phyloP scores from a whole-genome alignment of 1,284 basidiomycete genomes.

The Caloboletus firmus region DNA sequence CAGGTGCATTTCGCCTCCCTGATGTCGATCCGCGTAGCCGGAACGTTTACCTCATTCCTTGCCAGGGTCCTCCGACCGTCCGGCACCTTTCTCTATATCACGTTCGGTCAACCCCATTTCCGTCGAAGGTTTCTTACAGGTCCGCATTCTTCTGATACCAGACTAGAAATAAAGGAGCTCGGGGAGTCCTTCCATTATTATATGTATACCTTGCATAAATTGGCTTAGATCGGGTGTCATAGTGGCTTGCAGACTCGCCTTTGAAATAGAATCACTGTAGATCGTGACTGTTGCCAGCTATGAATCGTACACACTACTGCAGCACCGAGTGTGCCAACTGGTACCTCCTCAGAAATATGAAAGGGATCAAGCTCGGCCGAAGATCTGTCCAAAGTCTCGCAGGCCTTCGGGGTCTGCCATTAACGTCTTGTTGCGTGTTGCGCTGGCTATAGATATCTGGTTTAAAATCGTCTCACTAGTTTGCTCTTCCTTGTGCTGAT shows the following conservation, averaged over 20 bases:
- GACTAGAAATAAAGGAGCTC: conserved; percentile 61
- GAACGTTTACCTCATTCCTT: background rate
- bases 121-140: conserved; percentile 66
- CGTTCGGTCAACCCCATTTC: conserved; percentile 92
- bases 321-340: conserved; percentile 15
- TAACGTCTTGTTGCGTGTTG: conserved; percentile 2
- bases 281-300: background rate
- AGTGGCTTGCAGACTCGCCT: background rate
- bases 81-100: conserved; percentile 80
- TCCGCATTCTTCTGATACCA: conserved; percentile 45
- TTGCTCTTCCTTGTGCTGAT: conserved; percentile 40
- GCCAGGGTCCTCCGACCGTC: conserved; percentile 61
- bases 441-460: conserved; percentile 28
- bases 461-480: conserved; percentile 34
- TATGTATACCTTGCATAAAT: conserved; percentile 58
- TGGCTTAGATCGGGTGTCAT: conserved; percentile 7
- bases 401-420: no score
- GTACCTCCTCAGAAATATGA: conserved; percentile 19
- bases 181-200: conserved; percentile 87
- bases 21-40: background rate
- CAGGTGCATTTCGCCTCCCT: conserved; percentile 45
- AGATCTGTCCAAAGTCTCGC: conserved; percentile 10
- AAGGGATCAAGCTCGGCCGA: conserved; percentile 24
- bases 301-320: background rate
- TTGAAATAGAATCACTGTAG: background rate